A percentile compares a stretch with the other conserved stretches of the same genome.
These are phyloP conservation scores for Chaetomiaceae sp. DNA, from an alignment of 2,329 filamentous ascomycete genomes.

Conservation along the genomic window DNA sequence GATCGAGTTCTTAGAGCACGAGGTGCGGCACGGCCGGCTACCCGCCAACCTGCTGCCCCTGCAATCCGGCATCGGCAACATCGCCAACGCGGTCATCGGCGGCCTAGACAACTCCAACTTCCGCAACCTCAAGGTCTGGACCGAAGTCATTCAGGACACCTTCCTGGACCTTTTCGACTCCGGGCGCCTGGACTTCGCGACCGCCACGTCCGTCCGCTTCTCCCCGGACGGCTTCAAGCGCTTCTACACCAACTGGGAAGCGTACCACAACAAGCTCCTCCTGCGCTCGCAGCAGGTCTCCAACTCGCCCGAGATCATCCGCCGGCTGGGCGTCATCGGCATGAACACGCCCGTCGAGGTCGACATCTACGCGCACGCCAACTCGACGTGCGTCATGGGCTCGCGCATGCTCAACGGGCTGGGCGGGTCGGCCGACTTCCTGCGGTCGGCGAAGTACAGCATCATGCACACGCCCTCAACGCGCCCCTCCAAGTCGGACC, in stretches of 20 bases:
- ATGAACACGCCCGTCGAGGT: constrained; percentile 96
- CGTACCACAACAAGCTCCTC: constrained; percentile 74
- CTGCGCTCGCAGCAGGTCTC: constrained; percentile 83
- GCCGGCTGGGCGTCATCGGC: constrained; percentile 77
- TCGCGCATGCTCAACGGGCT: constrained; percentile 82
- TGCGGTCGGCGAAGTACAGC: constrained; percentile 71
- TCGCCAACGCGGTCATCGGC: constrained; percentile 85
- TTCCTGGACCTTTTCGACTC: constrained; percentile 91
- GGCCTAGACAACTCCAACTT: constrained; percentile 77
- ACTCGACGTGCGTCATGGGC: constrained; percentile 85
- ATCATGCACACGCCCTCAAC: constrained; percentile 92
- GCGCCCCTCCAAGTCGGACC: constrained; percentile 74
- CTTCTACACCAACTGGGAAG: constrained; percentile 81
- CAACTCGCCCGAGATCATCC: constrained; percentile 87
- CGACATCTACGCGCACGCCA: constrained; percentile 91
- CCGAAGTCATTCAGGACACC: constrained; percentile 85
- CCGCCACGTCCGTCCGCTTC: constrained; percentile 84
- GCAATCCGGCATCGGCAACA: constrained; percentile 87
- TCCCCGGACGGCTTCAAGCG: constrained; percentile 85
- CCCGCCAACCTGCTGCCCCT: constrained; percentile 72
- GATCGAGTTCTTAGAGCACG: constrained; percentile 79
- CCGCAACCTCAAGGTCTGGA: constrained; percentile 85
- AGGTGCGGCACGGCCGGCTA: constrained; percentile 71
- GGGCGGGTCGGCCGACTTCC: constrained; percentile 75
- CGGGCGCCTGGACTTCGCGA: constrained; percentile 82